phyloP scores from a whole-genome alignment of 441 rosid genomes.

The Metrosideros polymorpha region DNA sequence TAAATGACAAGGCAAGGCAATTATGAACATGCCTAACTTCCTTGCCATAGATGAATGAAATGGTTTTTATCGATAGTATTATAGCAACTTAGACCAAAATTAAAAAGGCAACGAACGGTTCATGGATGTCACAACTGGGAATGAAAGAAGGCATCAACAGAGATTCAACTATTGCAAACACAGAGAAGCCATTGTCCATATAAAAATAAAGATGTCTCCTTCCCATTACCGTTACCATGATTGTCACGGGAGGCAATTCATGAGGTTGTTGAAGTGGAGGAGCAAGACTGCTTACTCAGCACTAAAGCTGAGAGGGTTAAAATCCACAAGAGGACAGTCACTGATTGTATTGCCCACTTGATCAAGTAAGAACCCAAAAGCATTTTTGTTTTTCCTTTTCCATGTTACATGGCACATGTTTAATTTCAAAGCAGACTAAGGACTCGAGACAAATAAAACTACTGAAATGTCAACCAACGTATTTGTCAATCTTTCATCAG shows the following conservation, averaged over 20 bases:
- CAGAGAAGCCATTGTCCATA: background rate
- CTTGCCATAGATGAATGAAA: background rate
- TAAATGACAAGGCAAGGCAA: background rate
- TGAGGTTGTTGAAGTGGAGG: background rate
- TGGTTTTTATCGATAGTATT: background rate
- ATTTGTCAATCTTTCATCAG: background rate
- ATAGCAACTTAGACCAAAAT: background rate
- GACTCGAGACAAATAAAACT: background rate
- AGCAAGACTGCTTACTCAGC: background rate
- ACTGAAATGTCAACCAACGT: background rate
- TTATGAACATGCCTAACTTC: background rate
- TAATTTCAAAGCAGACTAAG: too few relatives aligned
- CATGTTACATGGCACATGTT: background rate
- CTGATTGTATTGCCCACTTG: background rate
- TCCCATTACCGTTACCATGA: background rate
- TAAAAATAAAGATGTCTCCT: background rate
- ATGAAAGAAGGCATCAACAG: background rate
- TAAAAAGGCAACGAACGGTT: background rate
- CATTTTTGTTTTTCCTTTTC: background rate
- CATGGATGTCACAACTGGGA: background rate
- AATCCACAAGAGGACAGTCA: background rate
- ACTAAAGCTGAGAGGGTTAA: background rate
- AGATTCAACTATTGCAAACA: background rate
- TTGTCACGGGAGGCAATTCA: background rate
- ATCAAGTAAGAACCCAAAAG: background rate